Conservation (phyloP, 2,329 filamentous ascomycete genomes). For the Calonectria pauciramosa region DNA sequence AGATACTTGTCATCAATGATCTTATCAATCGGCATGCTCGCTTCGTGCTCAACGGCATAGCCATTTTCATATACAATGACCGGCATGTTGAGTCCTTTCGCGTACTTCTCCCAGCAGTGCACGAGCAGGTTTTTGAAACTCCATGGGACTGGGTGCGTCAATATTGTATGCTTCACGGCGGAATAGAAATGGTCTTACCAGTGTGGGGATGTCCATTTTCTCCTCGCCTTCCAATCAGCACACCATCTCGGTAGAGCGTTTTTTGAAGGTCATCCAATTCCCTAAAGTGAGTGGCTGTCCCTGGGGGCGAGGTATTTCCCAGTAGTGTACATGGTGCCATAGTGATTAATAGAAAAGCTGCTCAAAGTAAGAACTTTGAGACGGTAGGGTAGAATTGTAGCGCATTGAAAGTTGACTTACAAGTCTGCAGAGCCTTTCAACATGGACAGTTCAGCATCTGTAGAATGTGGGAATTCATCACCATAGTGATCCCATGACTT, state of each 20-base stretch:
- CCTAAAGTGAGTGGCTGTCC: background rate
- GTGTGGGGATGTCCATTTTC: constrained; percentile 16
- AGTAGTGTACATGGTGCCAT: constrained; percentile 13
- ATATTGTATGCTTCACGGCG: background rate
- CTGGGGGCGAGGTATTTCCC: background rate
- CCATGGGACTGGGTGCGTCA: background rate
- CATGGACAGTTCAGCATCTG: background rate
- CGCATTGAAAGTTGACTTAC: background rate
- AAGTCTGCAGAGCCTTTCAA: constrained; percentile 13
- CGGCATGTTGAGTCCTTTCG: constrained; percentile 10
- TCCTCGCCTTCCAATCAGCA: constrained; percentile 2
- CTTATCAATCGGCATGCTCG: background rate
- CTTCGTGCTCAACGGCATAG: constrained; percentile 9
- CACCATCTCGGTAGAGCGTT: background rate
- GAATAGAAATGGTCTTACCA: background rate
- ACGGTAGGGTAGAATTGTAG: background rate
- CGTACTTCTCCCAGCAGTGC: constrained; percentile 13
- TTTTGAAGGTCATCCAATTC: constrained; percentile 12
- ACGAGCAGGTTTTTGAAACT: constrained; percentile 3
- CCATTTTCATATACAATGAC: constrained; percentile 17
- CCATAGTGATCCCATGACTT: constrained; percentile 8
- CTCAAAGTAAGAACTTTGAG: background rate
- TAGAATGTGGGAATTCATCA: background rate
- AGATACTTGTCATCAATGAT: constrained; percentile 3
- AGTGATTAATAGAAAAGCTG: constrained; percentile 13